These are phyloP conservation scores for Penicillium verhagenii DNA, from an alignment of 495 filamentous ascomycete species.

Conservation along the genomic window DNA sequence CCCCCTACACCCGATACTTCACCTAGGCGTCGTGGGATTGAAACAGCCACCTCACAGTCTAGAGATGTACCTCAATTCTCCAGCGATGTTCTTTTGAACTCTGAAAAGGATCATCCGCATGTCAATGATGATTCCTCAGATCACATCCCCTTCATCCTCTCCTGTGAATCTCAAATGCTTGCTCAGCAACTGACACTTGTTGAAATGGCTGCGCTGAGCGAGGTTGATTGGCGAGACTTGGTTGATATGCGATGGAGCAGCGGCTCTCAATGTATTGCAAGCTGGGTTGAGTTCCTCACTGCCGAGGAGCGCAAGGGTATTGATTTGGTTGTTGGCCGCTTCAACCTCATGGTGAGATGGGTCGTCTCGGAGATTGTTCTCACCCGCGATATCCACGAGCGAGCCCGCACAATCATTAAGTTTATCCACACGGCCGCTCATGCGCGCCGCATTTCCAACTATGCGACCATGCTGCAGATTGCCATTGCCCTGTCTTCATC, in stretches of 20 bases:
- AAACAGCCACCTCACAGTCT: constrained; percentile 15
- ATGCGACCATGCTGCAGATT: constrained; percentile 94
- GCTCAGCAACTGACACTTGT: constrained; percentile 95
- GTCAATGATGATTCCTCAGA: constrained; percentile 15
- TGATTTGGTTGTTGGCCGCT: constrained; percentile 92
- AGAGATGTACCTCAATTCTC: constrained; percentile 36
- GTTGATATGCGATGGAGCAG: constrained; percentile 92
- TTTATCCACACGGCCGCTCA: constrained; percentile 89
- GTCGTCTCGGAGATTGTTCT: constrained; percentile 87
- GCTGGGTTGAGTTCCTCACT: constrained; percentile 91
- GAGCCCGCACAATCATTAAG: constrained; percentile 81
- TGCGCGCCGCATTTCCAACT: constrained; percentile 84
- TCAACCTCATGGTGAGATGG: constrained; percentile 99
- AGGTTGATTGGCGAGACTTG: constrained; percentile 96
- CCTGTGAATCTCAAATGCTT: constrained; percentile 84
- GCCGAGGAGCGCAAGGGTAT: constrained; percentile 81
- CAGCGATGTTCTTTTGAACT: constrained; percentile 37
- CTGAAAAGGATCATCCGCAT: constrained; percentile 29
- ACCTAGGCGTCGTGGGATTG: constrained; percentile 30
- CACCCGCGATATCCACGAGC: constrained; percentile 77
- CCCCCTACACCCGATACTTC: constrained; percentile 54
- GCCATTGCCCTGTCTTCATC: constrained; percentile 85
- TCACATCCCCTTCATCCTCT: constrained; percentile 89
- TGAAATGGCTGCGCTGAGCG: constrained; percentile 92
- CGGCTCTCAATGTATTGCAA: constrained; percentile 58